Base-by-base conservation (phyloP, 805 yeast species). In the Metschnikowia cubensis region DNA sequence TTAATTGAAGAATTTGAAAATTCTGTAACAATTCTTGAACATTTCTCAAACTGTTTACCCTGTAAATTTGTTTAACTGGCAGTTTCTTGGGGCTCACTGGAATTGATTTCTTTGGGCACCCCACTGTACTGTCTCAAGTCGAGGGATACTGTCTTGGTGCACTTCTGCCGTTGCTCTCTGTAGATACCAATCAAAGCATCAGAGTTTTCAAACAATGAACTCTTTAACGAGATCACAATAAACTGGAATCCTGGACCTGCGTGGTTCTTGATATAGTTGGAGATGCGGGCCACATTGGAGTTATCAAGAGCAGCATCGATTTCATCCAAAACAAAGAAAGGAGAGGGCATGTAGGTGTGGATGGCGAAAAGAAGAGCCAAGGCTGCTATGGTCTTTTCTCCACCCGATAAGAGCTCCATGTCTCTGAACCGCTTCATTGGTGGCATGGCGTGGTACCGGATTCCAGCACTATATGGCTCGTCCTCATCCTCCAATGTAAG, bases 231-330 rank as follows among this genome's bases (percentile, higher is more conserved):
- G 53, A 94, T 94, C 41, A 94, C 96, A 65, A 94, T 89, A 60
- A 92, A 89, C 63, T 94, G 99, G 65, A 89, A 82, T 39, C 81
- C 77, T 1, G 89, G 86, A 22, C 89, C 85, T 2, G 92, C 83
- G 58, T 86, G 83, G 52, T 78, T 80, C 45, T 77, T 77, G 52
- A 94, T 89, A 63, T 91, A 94, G 51, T 82, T 83, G n/a, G 97
- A 97, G 50, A 94, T 84, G 60, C 82, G 82, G 48, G 81, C 81
- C 21, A 94, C 97, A 61, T 94, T 94, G 21, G 89, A 82, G 52
- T 87, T 84, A 67, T 94, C 99, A 51, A 94, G 77, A 0, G 98
- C 98, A 0, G 99, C 98, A 70, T 94, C 99, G n/a, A 94, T 90
- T 68, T 94, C 99, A 66, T 94, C 99, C 39, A 94, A 72, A 0